A percentile compares a stretch with the other conserved stretches of the same genome.
Evolutionary conservation across 371 early-diverging fungal species (phyloP).

Genomic region (Mortierella sp.): DNA sequence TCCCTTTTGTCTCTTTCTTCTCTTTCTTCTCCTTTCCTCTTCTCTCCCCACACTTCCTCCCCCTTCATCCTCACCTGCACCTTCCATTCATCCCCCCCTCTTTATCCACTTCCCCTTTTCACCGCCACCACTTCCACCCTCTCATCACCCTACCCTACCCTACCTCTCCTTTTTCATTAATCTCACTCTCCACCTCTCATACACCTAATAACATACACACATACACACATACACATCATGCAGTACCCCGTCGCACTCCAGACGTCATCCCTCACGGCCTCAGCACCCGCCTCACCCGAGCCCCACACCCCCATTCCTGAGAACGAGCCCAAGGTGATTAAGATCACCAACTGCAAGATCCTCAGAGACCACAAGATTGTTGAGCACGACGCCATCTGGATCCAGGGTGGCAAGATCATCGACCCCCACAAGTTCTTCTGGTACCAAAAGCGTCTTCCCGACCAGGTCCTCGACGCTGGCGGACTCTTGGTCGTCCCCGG

Average conservation of each 20-base stretch:
- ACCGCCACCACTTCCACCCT: not conserved
- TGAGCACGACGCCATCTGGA: slow-evolving; percentile 81
- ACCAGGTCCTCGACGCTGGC: slow-evolving; percentile 81
- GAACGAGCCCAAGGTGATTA: slow-evolving; percentile 70
- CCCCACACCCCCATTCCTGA: slow-evolving; percentile 49
- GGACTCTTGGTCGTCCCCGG: slow-evolving; percentile 85
- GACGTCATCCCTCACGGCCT: slow-evolving; percentile 20
- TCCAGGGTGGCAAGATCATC: slow-evolving; percentile 84
- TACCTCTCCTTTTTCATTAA: not conserved
- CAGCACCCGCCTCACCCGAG: slow-evolving; percentile 46
- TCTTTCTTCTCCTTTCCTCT: slow-evolving; percentile 11
- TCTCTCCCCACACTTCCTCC: not conserved
- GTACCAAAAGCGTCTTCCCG: slow-evolving; percentile 75
- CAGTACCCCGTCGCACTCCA: slow-evolving; percentile 57
- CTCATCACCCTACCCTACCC: not conserved
- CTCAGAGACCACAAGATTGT: slow-evolving; percentile 81
- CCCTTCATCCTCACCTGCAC: slow-evolving; percentile 1
- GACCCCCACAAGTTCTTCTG: slow-evolving; percentile 84
- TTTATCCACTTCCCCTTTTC: not conserved
- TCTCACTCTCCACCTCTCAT: not conserved
- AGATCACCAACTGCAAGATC: slow-evolving; percentile 85
- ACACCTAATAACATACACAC: slow-evolving; percentile 8
- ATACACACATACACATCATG: slow-evolving; percentile 23
- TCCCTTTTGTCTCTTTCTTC: not conserved
- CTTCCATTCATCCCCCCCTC: not conserved